These are phyloP conservation scores for Abelmoschus esculentus DNA, from an alignment of 345 rosid species.

Conservation along the genomic window DNA sequence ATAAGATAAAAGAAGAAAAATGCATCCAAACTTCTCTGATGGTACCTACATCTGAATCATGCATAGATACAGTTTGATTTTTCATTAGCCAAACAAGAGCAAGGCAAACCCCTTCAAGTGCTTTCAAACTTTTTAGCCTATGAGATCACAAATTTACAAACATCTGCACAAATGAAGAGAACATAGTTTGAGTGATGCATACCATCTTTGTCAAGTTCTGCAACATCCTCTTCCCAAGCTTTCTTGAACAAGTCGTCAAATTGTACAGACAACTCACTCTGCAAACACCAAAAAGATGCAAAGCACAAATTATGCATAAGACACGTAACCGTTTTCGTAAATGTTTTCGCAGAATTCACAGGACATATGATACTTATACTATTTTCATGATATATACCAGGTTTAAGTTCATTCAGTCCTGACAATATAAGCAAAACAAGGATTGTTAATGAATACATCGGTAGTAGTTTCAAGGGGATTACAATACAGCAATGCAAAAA, in stretches of 20 bases:
- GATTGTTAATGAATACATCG: neutral
- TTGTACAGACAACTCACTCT: conserved; percentile 18
- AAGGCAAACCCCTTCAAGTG: neutral
- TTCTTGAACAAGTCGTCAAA: too few relatives aligned
- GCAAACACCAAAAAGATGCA: conserved; percentile 20
- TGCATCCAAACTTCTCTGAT: neutral
- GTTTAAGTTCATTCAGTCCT: neutral
- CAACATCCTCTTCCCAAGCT: too few relatives aligned
- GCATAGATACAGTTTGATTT: neutral
- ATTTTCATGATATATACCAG: neutral
- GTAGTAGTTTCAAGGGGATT: conserved; percentile 2
- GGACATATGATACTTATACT: neutral
- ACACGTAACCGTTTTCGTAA: neutral
- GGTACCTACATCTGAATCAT: neutral
- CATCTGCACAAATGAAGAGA: conserved; percentile 4
- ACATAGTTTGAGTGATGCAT: conserved; percentile 16
- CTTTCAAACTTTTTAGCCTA: conserved; percentile 1
- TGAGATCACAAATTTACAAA: neutral
- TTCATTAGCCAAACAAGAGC: neutral
- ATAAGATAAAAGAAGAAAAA: neutral
- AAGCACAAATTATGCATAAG: neutral
- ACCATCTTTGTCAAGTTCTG: conserved; percentile 17
- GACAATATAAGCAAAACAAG: conserved; percentile 7
- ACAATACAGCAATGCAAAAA: neutral
- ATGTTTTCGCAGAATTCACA: neutral